Base-by-base conservation (phyloP, 768 basidiomycete species). In the Terana coerulea region DNA sequence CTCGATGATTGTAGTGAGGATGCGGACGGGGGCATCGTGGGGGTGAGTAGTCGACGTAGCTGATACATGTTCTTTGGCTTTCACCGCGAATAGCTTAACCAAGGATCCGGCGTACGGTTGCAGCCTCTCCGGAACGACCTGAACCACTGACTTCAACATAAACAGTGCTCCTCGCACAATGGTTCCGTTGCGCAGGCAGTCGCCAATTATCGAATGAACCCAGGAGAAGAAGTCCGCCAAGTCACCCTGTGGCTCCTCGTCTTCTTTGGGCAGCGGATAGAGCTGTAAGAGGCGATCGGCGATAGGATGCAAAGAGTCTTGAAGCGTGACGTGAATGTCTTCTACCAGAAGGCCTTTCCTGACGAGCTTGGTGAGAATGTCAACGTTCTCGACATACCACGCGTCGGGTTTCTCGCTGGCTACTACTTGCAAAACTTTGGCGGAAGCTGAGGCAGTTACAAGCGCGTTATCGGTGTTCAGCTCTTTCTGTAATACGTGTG, bases 361-460 rank as follows among this genome's bases (percentile, higher is more conserved):
- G 48, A 98, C 76, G 21, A 98, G 80, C 57, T 86, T 86, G 59
- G 88, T 86, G 6, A 98, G 75, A 12, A 84, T 76, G 4, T 72
- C 65, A 1, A 88, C 81, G 63, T 98, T 93, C 19, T 74, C 60
- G 4, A 64, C 70, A 64, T 86, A 90, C 95, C 95, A 99, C 0
- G 77, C 66, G 58, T 93, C 86, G 17, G 86, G 78, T 62, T 95
- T 91, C 61, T 90, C 89, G 0, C 84, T 75, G 2, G 91, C 76
- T 35, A 97, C 85, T 19, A 93, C 84, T 50, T 92, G 88, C 22
- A 99, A 76, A 22, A 97, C 91, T 64, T 91, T 91, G 12, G 91
- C 90, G 3, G 92, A 79, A 49, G 88, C 86, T 42, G 89, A 75
- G 2, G 93, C 88, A 60, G 83, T 78, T 1, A 75, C 72, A 42